phyloP scores from a whole-genome alignment of 768 basidiomycete genomes.

The Suillus weaverae region DNA sequence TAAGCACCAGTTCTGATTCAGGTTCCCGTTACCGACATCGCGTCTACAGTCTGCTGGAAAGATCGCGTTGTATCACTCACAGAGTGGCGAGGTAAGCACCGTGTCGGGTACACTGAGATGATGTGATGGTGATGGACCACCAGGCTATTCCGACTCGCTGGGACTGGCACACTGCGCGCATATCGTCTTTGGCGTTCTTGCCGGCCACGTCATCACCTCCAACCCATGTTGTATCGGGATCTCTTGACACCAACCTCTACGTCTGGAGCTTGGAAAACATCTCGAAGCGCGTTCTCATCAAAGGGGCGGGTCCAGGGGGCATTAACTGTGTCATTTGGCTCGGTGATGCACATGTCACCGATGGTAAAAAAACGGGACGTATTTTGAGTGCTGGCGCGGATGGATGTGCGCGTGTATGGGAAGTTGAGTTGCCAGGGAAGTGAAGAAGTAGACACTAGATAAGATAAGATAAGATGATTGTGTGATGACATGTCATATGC shows the following conservation, averaged over 20 bases:
- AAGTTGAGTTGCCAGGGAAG: slow-evolving; percentile 36
- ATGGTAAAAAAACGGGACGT: slow-evolving; percentile 44
- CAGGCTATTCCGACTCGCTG: slow-evolving; percentile 70
- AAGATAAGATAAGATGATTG: not conserved
- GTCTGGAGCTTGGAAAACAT: slow-evolving; percentile 71
- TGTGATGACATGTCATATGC: not conserved
- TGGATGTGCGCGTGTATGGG: slow-evolving; percentile 75
- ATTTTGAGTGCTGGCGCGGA: slow-evolving; percentile 80
- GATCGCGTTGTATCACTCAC: slow-evolving; percentile 42
- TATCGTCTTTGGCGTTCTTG: slow-evolving; percentile 58
- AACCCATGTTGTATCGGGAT: slow-evolving; percentile 79
- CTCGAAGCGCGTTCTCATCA: slow-evolving; percentile 72
- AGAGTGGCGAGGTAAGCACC: slow-evolving; percentile 3
- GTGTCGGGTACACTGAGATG: not conserved
- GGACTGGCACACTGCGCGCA: slow-evolving; percentile 83
- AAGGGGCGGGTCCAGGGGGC: slow-evolving; percentile 85
- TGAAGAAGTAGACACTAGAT: not conserved
- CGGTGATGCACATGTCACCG: slow-evolving; percentile 25
- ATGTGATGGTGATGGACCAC: not conserved
- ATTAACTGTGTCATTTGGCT: slow-evolving; percentile 83
- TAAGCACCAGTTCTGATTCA: not conserved
- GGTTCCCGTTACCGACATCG: not conserved
- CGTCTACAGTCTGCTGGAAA: slow-evolving; percentile 69
- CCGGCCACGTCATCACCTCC: slow-evolving; percentile 61
- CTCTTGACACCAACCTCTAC: slow-evolving; percentile 91